Evolutionary conservation across 1,139 yeast genomes (phyloP), one percentile per base, ranked within the genome.

Genomic region (Geotrichum carabidarum): DNA sequence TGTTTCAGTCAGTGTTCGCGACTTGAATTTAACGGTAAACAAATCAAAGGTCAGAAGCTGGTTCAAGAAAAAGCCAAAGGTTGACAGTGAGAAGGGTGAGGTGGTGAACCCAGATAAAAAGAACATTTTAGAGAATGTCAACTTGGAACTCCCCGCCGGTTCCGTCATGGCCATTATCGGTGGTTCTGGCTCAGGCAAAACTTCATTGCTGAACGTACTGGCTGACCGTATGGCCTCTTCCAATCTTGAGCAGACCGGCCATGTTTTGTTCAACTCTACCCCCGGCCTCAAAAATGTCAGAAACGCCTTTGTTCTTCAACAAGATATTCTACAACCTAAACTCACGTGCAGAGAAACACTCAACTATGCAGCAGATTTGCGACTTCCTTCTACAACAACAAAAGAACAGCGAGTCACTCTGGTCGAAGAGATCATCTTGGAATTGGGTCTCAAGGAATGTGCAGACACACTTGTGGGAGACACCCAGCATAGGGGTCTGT

Each of bases 111-210:
- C 14, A n/a, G 18, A 50, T 36, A 27, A 44, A 4, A 52, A 52
- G 40, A 51, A 5, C 22, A 52, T 52, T 15, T 34, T 52, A 12
- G 64, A 74, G 32, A 64, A 79, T 54, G 72, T 84, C 40, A 78
- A 83, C 1, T 78, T 84, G 58, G 80, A 81, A 52, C 73, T 85
- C 9, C 77, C 79, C 0, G 63, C 74, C 1, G 82, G 80, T 41
- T 74, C 77, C 48, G 70, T 79, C 60, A 76, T 84, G 71, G 93
- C 93, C 4, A 83, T 86, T 32, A 78, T 86, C 73, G 95, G 95
- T 2, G 91, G 94, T 0, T 83, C 94, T 0, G 96, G 96, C 0
- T 81, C 90, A 6, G 96, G 96, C 4, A 89, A 89, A 65, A 89
- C 96, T 0, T 86, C 96, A 0, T 68, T 89, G 43, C 72, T 89